Base-by-base conservation (phyloP, 805 yeast species). In the Wickerhamiella hasegawae region DNA sequence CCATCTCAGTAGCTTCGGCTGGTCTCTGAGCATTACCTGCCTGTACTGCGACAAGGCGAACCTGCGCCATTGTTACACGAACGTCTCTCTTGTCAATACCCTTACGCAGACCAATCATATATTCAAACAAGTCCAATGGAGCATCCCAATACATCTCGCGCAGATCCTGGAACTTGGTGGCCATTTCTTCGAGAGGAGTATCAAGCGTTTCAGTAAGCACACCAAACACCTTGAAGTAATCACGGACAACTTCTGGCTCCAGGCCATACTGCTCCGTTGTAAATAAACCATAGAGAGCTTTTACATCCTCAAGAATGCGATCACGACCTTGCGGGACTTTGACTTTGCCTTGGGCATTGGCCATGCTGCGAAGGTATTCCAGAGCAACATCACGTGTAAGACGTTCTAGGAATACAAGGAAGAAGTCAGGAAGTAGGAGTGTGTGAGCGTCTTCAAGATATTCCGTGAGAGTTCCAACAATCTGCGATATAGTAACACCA, bases 381-480 rank as follows among this genome's bases (percentile, higher is more conserved):
- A 70, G 46, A 4, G 73, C 57, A 3, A 68, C 56, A 40, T 65
- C 74, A 31, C 71, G 72, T 29, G 72, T 53, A 23, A 71, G 53
- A 35, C 66, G 67, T 34, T 71, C 78, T 5, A 68, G 48, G 36
- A 73, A 58, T 14, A 70, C 62, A 23, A 66, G 73, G 47, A 67
- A 70, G 26, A 74, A 55, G 36, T 68, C 66, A n/a, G 63, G 59
- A 38, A 70, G 66, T 61, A 72, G 55, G 23, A 62, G 62, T 22
- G 55, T 62, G 45, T 71, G 59, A 33, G 78, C 65, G 38, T 82
- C 94, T 15, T 62, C 64, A 53, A 78, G 59, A 53, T 78, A 82
- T 47, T 82, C 94, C 26, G 60, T 65, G n/a, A 80, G 60, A 0
- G 94, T 82, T 44, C 75, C 83, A 2, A 70, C 66, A 21, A 79